Percentiles rank a stretch among this genome's conserved stretches.
Conservation (phyloP, 257 asterid species). For the Lantana camara region DNA sequence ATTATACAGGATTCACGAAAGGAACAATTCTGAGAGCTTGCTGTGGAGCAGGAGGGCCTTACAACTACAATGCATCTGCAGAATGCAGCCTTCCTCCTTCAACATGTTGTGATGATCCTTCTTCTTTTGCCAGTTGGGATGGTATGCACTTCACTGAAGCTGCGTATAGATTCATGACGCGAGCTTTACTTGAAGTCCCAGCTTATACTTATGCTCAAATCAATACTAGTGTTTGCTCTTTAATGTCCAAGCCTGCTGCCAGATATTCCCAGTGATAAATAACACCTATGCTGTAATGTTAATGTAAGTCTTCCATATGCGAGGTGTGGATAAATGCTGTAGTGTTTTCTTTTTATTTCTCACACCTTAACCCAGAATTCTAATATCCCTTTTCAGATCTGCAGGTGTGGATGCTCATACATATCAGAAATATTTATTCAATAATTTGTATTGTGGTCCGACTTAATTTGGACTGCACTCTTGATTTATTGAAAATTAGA, state of each 20-base stretch:
- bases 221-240: slow-evolving; percentile 20
- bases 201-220: slow-evolving; percentile 41
- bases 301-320: too few relatives aligned
- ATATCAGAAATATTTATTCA: too few relatives aligned
- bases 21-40: slow-evolving; percentile 38
- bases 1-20: slow-evolving; percentile 48
- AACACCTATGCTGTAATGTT: too few relatives aligned
- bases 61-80: slow-evolving; percentile 33
- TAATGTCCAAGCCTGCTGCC: background rate
- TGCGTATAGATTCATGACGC: slow-evolving; percentile 32
- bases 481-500: too few relatives aligned
- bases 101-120: slow-evolving; percentile 41
- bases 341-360: too few relatives aligned
- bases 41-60: slow-evolving; percentile 55
- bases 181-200: slow-evolving; percentile 40
- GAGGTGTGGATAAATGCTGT: too few relatives aligned
- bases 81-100: slow-evolving; percentile 33
- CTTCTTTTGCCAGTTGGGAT: slow-evolving; percentile 45
- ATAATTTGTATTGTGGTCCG: too few relatives aligned
- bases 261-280: too few relatives aligned
- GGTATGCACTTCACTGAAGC: slow-evolving; percentile 57
- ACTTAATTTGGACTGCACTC: too few relatives aligned
- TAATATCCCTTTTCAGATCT: too few relatives aligned
- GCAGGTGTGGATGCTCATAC: too few relatives aligned
- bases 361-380: too few relatives aligned